Base-by-base conservation (phyloP, 768 basidiomycete genomes). In the Suillus clintonianus region DNA sequence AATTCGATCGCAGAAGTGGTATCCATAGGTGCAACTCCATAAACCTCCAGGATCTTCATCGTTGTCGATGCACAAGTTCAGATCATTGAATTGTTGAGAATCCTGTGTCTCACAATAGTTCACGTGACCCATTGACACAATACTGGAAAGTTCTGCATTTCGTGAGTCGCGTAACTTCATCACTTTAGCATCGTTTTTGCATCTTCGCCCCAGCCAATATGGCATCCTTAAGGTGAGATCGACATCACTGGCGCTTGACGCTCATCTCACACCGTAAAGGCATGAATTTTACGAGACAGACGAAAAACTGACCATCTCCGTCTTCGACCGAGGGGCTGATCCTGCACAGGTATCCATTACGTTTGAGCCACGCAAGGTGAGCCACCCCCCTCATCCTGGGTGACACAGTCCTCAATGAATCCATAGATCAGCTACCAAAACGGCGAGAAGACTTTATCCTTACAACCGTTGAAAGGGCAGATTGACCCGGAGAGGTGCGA, bases 231-330 rank as follows among this genome's bases (percentile, higher is more conserved):
- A 75, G 76, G 76, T 75, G 69, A 24, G 69, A 13, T 30, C 17
- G 36, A 19, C 36, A 43, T 6, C 3, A 22, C 37, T 39, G 24
- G 32, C 32, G n/a, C n/a, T 24, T 4, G 2, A 43, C 15, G 10
- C 19, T 61, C 60, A 13, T 67, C 55, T 48, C 10, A 58, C 47
- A 30, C 27, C 34, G 42, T 34, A 24, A 39, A 93, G 92, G 75
- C 88, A 94, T 79, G 92, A 93, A 74, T 95, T 90, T 75, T 95
- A 94, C 76, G 93, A 95, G 77, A 90, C 88, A 14, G 92, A 94
- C 68, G 90, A 94, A 64, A 82, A 72, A 65, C 72, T 94, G 61
- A 90, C 80, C 22, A 73, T 95, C 69, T 89, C 90, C 61, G 80
- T 95, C 70, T 94, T 94, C 70, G 89, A 95, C 77, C 85, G 86